Conservation (phyloP, 257 asterid genomes). For the Oldenlandia corymbosa region DNA sequence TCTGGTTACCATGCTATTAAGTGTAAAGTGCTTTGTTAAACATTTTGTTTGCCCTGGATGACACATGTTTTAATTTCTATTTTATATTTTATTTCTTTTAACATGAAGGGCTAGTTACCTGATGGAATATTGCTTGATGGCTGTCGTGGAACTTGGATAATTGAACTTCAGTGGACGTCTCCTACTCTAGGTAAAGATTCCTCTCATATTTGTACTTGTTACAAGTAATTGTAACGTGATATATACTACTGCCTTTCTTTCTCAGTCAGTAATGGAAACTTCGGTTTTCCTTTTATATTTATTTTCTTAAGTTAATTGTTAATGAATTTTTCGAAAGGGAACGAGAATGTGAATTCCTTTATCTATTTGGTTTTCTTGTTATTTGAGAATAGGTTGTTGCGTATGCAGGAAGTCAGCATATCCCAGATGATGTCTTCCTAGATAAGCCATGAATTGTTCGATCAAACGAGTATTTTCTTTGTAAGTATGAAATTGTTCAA, state of each 20-base stretch:
- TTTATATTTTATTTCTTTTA: background rate
- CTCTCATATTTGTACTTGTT: background rate
- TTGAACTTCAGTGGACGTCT: background rate
- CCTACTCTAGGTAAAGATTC: background rate
- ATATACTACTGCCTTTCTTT: background rate
- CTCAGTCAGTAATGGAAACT: background rate
- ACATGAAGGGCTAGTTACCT: background rate
- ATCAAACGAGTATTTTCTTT: background rate
- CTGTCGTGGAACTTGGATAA: background rate
- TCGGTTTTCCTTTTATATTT: no score
- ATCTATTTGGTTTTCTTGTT: background rate
- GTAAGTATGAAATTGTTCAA: background rate
- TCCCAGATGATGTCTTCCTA: background rate
- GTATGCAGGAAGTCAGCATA: background rate
- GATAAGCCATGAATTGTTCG: background rate
- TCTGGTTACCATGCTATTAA: background rate
- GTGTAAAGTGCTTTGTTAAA: background rate
- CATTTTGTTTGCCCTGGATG: background rate
- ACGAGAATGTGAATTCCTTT: background rate
- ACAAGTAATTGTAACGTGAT: no score
- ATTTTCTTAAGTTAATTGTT: no score
- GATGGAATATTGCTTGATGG: background rate
- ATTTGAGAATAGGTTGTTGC: background rate
- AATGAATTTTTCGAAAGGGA: background rate
- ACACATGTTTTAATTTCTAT: background rate